Evolutionary conservation across 1,284 basidiomycete species (phyloP), one percentile per base, ranked within the genome.

Genomic region (Ustilago esculenta): DNA sequence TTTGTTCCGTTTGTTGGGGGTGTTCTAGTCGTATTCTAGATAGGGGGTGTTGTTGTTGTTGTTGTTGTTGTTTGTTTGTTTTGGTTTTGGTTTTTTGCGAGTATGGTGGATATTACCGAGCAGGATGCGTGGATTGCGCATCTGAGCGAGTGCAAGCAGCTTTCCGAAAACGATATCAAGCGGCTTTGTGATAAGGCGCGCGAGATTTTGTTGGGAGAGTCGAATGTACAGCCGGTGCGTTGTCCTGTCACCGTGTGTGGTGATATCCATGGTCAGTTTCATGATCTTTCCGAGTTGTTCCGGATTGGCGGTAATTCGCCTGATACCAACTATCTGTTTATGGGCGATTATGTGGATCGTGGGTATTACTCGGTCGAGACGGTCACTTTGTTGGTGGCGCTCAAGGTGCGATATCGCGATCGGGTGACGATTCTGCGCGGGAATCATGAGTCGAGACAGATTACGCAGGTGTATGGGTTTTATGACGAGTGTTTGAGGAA

Each of bases 351-450:
- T 81, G 96, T 98, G 75, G 96, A 98, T 86, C 90, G 96, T 81
- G 95, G 95, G 24, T 98, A 98, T 86, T 98, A 98, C 86, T 97
- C 93, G 15, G 96, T 99, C 50, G 95, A 99, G 85, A 98, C 95
- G 1, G 94, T 99, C 74, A 97, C 94, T 17, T 87, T 98, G n/a
- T 90, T 99, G 51, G 94, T 99, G 50, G 93, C 95, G 15, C 88
- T 98, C 83, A 99, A 99, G 85, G 87, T 99, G 65, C 90, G 96
- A 78, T 98, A 98, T 86, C 92, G 93, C 69, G 95, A 98, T 84
- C 91, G 96, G 50, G 93, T 98, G 74, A 98, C 96, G 63, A 97
- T 99, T 82, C 87, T 99, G 45, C 90, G 95, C 65, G 95, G 95
- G 33, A 98, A 99, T 84, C 95, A 99, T 87, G 96, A 99, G 85